These are phyloP conservation scores for Penicillium dipodomyicola DNA, from an alignment of 495 filamentous ascomycete genomes.

Conservation along the genomic window DNA sequence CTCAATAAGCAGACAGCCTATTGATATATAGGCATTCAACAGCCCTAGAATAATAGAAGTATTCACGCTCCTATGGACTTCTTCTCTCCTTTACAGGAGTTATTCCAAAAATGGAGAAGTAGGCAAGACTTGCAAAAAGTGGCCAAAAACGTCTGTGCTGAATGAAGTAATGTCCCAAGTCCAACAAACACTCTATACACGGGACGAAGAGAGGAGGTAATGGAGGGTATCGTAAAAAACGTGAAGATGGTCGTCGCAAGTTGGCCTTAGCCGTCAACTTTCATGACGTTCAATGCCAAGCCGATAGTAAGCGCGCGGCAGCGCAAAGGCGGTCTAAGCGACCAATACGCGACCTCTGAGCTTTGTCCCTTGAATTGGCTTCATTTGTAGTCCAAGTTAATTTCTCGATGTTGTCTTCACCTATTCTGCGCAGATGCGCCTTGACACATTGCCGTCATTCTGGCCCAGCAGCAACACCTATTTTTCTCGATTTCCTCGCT, in stretches of 20 bases:
- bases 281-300: constrained; percentile 32
- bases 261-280: constrained; percentile 28
- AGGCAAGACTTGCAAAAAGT: neutral
- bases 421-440: constrained; percentile 22
- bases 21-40: neutral
- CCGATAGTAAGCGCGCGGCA: constrained; percentile 25
- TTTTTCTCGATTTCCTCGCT: constrained; percentile 46
- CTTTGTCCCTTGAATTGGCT: neutral
- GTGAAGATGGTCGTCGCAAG: constrained; percentile 20
- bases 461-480: constrained; percentile 17
- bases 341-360: constrained; percentile 7
- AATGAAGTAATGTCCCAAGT: neutral
- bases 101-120: constrained; percentile 9
- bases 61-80: neutral
- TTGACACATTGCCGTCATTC: constrained; percentile 19
- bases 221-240: constrained; percentile 1
- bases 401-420: constrained; percentile 17
- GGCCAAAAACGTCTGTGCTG: neutral
- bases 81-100: constrained; percentile 2
- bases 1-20: neutral
- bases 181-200: constrained; percentile 12
- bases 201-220: neutral
- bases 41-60: neutral
- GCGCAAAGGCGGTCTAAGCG: constrained; percentile 17
- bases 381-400: neutral